Base-by-base conservation (phyloP, 805 yeast species). In the Maudiozyma pseudohumilis region DNA sequence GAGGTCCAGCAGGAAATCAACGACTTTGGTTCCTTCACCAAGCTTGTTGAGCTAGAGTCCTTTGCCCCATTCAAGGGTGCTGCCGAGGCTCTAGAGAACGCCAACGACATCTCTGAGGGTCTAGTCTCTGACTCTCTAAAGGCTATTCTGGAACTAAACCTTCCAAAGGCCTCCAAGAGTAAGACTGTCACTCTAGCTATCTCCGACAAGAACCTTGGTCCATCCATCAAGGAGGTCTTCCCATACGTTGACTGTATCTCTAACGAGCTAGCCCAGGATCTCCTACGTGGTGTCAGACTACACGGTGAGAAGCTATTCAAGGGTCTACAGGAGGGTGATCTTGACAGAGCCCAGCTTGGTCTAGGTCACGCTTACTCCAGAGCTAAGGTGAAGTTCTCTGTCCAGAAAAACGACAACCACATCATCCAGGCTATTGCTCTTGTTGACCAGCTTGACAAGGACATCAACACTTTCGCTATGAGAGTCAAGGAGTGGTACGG, bases 41-140 rank as follows among this genome's bases (percentile, higher is more conserved):
- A 92, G 68, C 70, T 89, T 70, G 79, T 92, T 51, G 95, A 88
- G 65, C 74, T 92, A 40, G 94, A 85, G 20, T 83, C 95, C 12
- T 92, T 92, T 66, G 95, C 96, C 43, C 98, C 98, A 35, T 92
- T 92, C 75, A 88, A 92, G 66, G 96, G 96, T 56, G 98, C 98
- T 44, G 97, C 98, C 37, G 97, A 92, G 66, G 98, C 98, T 43
- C 75, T 92, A 56, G 97, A 89, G 66, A 92, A 92, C 60, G 96
- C 97, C 51, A 92, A 92, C 60, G 97, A 92, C 60, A 82, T 92
- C 52, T 84, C 95, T 48, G 98, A 92, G 68, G 98, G 98, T 57
- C 74, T 88, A 52, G 95, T 89, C 40, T 81, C 88, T 42, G 97
- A 92, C 53, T 84, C 83, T 66, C 75, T 92, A 66, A 86, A 85